phyloP scores from a whole-genome alignment of 345 rosid genomes.

The Dimocarpus longan region DNA sequence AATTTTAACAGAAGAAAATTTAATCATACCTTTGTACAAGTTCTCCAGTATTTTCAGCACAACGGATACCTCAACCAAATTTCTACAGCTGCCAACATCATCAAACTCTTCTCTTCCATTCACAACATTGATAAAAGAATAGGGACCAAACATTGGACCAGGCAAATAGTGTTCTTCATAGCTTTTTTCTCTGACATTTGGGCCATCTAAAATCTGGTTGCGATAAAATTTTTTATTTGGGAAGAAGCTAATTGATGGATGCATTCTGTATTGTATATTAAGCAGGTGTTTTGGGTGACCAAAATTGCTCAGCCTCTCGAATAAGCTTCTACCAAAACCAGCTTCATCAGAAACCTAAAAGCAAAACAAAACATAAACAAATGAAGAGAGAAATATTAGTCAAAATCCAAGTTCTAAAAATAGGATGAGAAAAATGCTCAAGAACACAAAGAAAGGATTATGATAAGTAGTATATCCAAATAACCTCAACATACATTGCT shows the following conservation, averaged over 20 bases:
- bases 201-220: conserved; percentile 50
- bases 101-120: conserved; percentile 41
- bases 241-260: conserved; percentile 65
- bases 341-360: conserved; percentile 39
- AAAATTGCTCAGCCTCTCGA: conserved; percentile 53
- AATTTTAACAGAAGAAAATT: not conserved
- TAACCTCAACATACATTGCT: conserved; percentile 40
- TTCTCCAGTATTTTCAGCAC: conserved; percentile 31
- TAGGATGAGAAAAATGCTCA: too few relatives aligned
- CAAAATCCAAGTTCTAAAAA: not conserved
- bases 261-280: conserved; percentile 73
- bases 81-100: conserved; percentile 33
- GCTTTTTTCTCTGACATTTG: conserved; percentile 35
- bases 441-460: not conserved
- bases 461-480: not conserved
- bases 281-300: conserved; percentile 52
- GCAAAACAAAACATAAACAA: not conserved
- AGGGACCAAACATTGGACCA: conserved; percentile 51
- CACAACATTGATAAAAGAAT: conserved; percentile 44
- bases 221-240: conserved; percentile 53
- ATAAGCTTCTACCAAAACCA: conserved; percentile 65
- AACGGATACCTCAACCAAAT: conserved; percentile 47
- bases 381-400: not conserved
- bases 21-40: conserved; percentile 39
- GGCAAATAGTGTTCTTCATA: conserved; percentile 36